Conservation (phyloP, 2,329 filamentous ascomycete species). For the Diaporthe sp. region DNA sequence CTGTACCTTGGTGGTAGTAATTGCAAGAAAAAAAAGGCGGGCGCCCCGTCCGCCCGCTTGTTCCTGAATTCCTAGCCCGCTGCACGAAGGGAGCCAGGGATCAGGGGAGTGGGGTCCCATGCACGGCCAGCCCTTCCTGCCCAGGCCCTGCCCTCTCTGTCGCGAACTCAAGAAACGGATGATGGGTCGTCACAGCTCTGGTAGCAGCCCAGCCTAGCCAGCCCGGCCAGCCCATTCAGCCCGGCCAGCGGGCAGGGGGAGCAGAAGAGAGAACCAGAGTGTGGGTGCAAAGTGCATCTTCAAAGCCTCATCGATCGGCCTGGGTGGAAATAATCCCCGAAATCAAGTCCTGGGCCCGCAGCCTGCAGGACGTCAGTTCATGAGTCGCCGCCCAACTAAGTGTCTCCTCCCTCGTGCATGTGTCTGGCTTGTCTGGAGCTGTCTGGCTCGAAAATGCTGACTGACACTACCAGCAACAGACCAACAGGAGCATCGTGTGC, state of each 20-base stretch:
- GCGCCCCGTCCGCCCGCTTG: conserved; percentile 26
- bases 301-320: conserved; percentile 30
- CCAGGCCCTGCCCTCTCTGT: not conserved
- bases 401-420: conserved; percentile 24
- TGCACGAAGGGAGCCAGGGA: conserved; percentile 34
- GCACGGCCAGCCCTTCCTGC: conserved; percentile 15
- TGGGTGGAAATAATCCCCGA: conserved; percentile 21
- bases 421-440: conserved; percentile 2
- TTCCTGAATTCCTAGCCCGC: conserved; percentile 37
- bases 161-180: conserved; percentile 5
- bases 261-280: not conserved
- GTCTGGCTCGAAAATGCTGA: not conserved
- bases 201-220: conserved; percentile 1
- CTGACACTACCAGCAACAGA: not conserved
- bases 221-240: not conserved
- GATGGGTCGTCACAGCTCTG: conserved; percentile 2
- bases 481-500: conserved; percentile 11
- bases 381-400: conserved; percentile 20
- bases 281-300: conserved; percentile 6
- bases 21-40: conserved; percentile 10
- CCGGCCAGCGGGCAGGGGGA: not conserved
- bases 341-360: conserved; percentile 26
- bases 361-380: not conserved
- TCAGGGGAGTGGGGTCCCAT: conserved; percentile 32
- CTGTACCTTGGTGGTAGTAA: conserved; percentile 12